A percentile compares a stretch with the other conserved stretches of the same genome.
Conservation (phyloP, 306 rosid genomes). For the Dicorynia guianensis region DNA sequence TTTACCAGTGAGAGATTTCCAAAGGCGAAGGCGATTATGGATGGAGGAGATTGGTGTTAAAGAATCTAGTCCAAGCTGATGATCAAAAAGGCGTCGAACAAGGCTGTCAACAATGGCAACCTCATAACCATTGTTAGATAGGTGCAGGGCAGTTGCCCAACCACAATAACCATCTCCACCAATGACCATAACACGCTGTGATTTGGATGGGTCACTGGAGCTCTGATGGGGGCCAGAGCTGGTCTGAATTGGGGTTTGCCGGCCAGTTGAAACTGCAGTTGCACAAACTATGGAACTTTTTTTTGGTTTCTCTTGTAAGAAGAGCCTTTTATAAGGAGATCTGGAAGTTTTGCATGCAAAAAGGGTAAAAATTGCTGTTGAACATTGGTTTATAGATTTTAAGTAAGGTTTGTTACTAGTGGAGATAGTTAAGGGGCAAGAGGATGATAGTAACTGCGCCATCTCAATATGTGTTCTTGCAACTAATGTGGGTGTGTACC, state of each 20-base stretch:
- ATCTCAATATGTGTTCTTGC: conserved; percentile 46
- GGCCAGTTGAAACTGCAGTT: conserved; percentile 60
- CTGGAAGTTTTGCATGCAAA: conserved; percentile 47
- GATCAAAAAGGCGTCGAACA: conserved; percentile 89
- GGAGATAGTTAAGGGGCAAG: conserved; percentile 64
- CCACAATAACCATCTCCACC: conserved; percentile 99
- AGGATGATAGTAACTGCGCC: conserved; percentile 83
- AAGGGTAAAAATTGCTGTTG: conserved; percentile 48
- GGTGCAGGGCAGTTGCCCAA: conserved; percentile 99
- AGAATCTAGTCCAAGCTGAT: conserved; percentile 89
- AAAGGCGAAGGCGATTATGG: conserved; percentile 74
- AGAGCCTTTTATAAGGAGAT: conserved; percentile 56
- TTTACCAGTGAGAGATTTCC: conserved; percentile 91
- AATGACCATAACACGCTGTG: conserved; percentile 83
- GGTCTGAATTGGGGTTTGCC: conserved; percentile 64
- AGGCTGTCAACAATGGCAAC: conserved; percentile 94
- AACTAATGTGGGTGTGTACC: conserved; percentile 38
- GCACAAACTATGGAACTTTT: conserved; percentile 52
- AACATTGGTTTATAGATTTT: conserved; percentile 52
- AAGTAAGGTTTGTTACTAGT: conserved; percentile 59
- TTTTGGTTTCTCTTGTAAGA: conserved; percentile 49
- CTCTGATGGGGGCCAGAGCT: conserved; percentile 40
- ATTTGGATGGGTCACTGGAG: conserved; percentile 59
- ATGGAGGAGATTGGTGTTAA: conserved; percentile 89
- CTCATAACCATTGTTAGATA: conserved; percentile 89